Evolutionary conservation across 2,329 filamentous ascomycete species (phyloP), one percentile per base, ranked within the genome.

Genomic region (Tolypocladium nubicola): DNA sequence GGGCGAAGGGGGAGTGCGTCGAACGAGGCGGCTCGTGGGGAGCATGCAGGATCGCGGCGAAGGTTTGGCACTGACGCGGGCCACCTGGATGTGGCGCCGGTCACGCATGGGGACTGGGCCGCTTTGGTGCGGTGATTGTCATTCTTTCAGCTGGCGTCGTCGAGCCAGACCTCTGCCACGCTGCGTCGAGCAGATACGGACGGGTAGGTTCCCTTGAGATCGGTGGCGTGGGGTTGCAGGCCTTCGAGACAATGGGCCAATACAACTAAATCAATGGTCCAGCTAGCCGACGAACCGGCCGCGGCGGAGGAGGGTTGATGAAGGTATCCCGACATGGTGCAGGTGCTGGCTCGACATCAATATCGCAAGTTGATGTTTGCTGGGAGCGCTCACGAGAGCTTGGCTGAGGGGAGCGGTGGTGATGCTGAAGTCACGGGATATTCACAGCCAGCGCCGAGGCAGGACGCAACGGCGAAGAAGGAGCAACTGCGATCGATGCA

Each of bases 1-100:
- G n/a, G 35, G n/a, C n/a, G 23, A 23, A 45, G 43, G 35, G 45
- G 30, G 54, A 35, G 33, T 30, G 41, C 33, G 33, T 33, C 35
- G 23, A 55, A 19, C 54, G 37, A 33, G 41, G n/a, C 35, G 43
- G 26, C 33, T n/a, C 35, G 43, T 38, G 30, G 33, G 9, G 23
- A 33, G 47, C 37, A 52, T 23, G 55, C 45, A n/a, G 54, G 54
- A 49, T 26, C 19, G 54, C 35, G 37, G 39, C 35, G 11, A 53
- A 53, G 50, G 21, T 16, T 41, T 54, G 52, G 39, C 52, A 33
- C 19, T 13, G 23, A 11, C 14, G 23, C 60, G 58, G 60, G 60
- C 65, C 47, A 60, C 61, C 7, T 39, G 38, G 62, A 61, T 62
- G 66, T 63, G 64, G 67, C 60, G 58, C 53, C 37, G 55, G 55